Conservation (phyloP, 495 filamentous ascomycete species). For the Xylaria sp. region DNA sequence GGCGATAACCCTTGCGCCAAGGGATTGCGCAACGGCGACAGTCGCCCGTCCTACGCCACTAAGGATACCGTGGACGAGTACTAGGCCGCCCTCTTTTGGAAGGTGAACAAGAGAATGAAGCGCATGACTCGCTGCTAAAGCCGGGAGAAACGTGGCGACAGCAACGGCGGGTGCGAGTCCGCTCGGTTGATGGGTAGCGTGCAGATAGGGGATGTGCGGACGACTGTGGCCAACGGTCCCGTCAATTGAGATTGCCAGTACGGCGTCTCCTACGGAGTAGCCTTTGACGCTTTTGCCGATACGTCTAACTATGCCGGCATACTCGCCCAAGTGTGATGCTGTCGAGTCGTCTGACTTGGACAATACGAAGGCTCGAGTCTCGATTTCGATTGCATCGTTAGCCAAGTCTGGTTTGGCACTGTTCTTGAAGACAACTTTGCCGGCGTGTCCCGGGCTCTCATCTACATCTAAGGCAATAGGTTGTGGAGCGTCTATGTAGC, state of each 20-base stretch:
- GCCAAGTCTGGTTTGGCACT: neutral
- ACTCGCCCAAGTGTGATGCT: neutral
- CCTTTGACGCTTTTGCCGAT: neutral
- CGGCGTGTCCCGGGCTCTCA: neutral
- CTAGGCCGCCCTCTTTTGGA: neutral
- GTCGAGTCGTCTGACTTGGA: neutral
- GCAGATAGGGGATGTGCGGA: neutral
- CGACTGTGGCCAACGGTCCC: neutral
- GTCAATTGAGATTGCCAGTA: neutral
- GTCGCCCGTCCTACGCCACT: neutral
- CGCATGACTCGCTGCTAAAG: neutral
- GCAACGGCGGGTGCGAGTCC: neutral
- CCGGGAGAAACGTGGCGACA: neutral
- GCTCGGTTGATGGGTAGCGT: neutral
- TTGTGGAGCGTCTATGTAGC: neutral
- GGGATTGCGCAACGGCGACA: neutral
- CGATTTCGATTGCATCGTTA: conserved; percentile 5
- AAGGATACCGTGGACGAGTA: conserved; percentile 3
- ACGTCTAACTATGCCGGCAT: conserved; percentile 2
- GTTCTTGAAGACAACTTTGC: neutral
- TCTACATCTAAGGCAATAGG: neutral
- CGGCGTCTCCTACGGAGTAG: neutral
- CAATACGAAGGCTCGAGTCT: neutral
- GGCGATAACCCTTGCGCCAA: neutral
- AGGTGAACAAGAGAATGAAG: neutral